Percentiles rank a stretch among this genome's conserved stretches.
Conservation (phyloP, 768 basidiomycete species). For the Lactarius tabidus region DNA sequence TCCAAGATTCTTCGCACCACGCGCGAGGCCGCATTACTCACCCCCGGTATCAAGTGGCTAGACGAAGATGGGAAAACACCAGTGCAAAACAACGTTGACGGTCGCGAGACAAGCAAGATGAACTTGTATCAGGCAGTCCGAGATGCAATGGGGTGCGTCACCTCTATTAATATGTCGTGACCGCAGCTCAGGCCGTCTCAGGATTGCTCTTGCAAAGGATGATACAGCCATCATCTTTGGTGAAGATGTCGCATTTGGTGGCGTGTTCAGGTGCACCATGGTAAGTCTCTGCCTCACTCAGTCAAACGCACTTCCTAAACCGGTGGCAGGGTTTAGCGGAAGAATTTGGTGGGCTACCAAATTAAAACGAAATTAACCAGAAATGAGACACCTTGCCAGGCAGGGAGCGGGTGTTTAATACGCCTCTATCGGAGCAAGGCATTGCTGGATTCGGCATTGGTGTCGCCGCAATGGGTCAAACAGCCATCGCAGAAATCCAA, state of each 20-base stretch:
- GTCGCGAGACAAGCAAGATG: slow-evolving; percentile 90
- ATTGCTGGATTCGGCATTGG: slow-evolving; percentile 95
- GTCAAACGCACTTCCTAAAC: background rate
- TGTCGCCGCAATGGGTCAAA: slow-evolving; percentile 88
- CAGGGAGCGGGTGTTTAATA: slow-evolving; percentile 92
- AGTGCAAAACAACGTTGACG: slow-evolving; percentile 51
- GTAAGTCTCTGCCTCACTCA: slow-evolving; percentile 37
- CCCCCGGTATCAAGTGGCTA: slow-evolving; percentile 67
- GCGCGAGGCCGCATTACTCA: slow-evolving; percentile 66
- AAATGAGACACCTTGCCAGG: slow-evolving; percentile 41
- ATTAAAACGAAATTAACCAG: background rate
- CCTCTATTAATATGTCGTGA: slow-evolving; percentile 3
- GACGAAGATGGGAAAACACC: slow-evolving; percentile 52
- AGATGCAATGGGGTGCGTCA: slow-evolving; percentile 77
- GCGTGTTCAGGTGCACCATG: slow-evolving; percentile 93
- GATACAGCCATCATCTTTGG: slow-evolving; percentile 88
- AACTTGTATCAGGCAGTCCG: slow-evolving; percentile 91
- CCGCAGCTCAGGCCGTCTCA: slow-evolving; percentile 30
- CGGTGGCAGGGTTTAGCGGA: slow-evolving; percentile 72
- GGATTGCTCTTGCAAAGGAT: slow-evolving; percentile 81
- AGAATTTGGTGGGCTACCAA: slow-evolving; percentile 68
- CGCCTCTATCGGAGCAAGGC: slow-evolving; percentile 87
- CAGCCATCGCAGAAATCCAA: slow-evolving; percentile 91
- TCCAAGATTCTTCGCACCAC: slow-evolving; percentile 61
- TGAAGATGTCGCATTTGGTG: slow-evolving; percentile 89